A percentile compares a stretch with the other conserved stretches of the same genome.
phyloP scores from a whole-genome alignment of 2,329 filamentous ascomycete genomes.

The Stagonosporopsis rhizophila region DNA sequence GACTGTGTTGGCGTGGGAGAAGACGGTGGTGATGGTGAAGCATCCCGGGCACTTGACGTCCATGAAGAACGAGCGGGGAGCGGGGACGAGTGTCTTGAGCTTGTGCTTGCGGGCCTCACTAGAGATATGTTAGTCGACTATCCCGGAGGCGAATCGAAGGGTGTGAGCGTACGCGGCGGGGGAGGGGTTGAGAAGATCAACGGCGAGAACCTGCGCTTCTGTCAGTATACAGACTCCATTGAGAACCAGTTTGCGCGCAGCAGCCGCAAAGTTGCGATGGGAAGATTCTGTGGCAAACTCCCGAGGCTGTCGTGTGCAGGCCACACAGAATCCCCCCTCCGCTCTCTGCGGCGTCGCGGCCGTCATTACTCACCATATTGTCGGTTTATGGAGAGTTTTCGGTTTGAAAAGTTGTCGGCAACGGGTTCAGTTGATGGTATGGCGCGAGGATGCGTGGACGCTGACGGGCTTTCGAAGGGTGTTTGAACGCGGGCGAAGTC shows the following conservation, averaged over 20 bases:
- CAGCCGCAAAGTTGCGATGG: constrained; percentile 27
- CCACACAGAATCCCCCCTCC: constrained; percentile 22
- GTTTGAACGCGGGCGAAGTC: constrained; percentile 6
- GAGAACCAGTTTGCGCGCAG: constrained; percentile 20
- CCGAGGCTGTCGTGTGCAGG: constrained; percentile 44
- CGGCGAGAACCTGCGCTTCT: constrained; percentile 87
- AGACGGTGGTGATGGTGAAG: constrained; percentile 99
- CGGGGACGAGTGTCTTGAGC: constrained; percentile 98
- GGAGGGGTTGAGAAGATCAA: constrained; percentile 99
- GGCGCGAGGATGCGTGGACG: constrained; percentile 45
- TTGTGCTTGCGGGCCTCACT: constrained; percentile 99
- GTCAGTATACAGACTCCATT: constrained; percentile 26
- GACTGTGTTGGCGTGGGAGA: constrained; percentile 99
- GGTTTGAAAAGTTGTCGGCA: constrained; percentile 35
- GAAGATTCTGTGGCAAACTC: constrained; percentile 41
- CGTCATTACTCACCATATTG: constrained; percentile 49
- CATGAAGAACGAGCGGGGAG: constrained; percentile 99
- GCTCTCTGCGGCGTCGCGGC: constrained; percentile 20
- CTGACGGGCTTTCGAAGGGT: constrained; percentile 37
- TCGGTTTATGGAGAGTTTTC: constrained; percentile 44
- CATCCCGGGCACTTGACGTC: constrained; percentile 99
- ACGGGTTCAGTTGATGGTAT: constrained; percentile 44
- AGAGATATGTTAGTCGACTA: constrained; percentile 37
- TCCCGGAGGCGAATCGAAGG: constrained; percentile 21
- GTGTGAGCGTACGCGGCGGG: constrained; percentile 69